These are phyloP conservation scores for Cladosporium sp. DNA, from an alignment of 2,329 filamentous ascomycete genomes.

Conservation along the genomic window DNA sequence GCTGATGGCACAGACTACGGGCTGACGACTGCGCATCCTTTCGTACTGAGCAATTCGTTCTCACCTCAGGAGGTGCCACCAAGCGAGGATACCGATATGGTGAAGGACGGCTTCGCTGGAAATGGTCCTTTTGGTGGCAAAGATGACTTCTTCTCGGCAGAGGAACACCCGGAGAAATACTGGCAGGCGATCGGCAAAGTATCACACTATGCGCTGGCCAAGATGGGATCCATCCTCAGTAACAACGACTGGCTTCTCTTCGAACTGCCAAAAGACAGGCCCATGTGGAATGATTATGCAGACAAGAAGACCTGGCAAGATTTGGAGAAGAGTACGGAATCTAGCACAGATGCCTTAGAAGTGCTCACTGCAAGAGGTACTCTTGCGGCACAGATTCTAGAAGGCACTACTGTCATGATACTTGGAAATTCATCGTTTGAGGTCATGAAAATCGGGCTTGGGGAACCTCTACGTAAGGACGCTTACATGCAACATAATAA, in stretches of 20 bases:
- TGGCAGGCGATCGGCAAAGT: not conserved
- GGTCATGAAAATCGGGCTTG: not conserved
- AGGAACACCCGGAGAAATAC: not conserved
- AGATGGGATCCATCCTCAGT: not conserved
- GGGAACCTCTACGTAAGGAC: not conserved
- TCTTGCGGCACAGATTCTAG: not conserved
- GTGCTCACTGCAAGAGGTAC: not conserved
- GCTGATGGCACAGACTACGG: not conserved
- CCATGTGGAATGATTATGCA: not conserved
- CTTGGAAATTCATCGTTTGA: not conserved
- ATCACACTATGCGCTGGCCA: not conserved
- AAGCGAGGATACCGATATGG: not conserved
- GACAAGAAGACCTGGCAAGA: too few relatives aligned
- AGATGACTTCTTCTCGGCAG: not conserved
- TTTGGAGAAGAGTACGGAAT: too few relatives aligned
- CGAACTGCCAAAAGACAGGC: not conserved
- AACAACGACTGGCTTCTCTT: slow-evolving; percentile 5
- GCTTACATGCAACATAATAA: not conserved
- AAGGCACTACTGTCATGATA: not conserved
- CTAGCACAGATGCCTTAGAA: not conserved
- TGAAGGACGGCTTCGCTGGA: rapidly evolving
- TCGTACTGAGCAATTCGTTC: not conserved
- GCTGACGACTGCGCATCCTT: not conserved
- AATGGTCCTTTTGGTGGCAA: not conserved
- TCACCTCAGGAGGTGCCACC: not conserved